Conservation (phyloP, 75 land plant genomes). For the Pinus albicaulis region DNA sequence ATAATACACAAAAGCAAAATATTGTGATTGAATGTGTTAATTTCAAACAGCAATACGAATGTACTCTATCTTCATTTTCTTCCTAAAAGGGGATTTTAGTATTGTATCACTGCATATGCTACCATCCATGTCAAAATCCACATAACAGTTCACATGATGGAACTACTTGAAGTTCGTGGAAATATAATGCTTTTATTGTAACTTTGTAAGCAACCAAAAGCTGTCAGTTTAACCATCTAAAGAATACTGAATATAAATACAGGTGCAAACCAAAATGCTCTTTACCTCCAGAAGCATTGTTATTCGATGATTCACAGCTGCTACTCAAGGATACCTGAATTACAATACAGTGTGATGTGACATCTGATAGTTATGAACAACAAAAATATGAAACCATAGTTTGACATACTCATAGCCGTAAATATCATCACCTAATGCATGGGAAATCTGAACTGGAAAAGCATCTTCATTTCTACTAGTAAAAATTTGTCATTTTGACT, state of each 20-base stretch:
- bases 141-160: not conserved
- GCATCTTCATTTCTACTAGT: not conserved
- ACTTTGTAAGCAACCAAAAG: not conserved
- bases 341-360: not conserved
- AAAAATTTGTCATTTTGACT: not conserved
- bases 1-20: no score
- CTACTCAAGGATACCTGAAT: not conserved
- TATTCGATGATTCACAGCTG: conserved; percentile 1
- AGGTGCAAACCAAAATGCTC: not conserved
- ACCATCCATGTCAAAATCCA: not conserved
- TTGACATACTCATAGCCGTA: not conserved
- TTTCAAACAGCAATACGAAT: not conserved
- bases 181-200: not conserved
- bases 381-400: not conserved
- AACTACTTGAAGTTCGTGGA: not conserved
- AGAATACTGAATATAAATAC: not conserved
- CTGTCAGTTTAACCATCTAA: not conserved
- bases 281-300: not conserved
- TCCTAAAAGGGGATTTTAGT: not conserved
- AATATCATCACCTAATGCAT: not conserved
- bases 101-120: not conserved
- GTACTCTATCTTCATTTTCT: not conserved
- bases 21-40: no score
- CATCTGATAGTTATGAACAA: not conserved
- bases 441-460: not conserved